Evolutionary conservation across 192 early-diverging fungal species (phyloP).

Genomic region (Mortierella claussenii): DNA sequence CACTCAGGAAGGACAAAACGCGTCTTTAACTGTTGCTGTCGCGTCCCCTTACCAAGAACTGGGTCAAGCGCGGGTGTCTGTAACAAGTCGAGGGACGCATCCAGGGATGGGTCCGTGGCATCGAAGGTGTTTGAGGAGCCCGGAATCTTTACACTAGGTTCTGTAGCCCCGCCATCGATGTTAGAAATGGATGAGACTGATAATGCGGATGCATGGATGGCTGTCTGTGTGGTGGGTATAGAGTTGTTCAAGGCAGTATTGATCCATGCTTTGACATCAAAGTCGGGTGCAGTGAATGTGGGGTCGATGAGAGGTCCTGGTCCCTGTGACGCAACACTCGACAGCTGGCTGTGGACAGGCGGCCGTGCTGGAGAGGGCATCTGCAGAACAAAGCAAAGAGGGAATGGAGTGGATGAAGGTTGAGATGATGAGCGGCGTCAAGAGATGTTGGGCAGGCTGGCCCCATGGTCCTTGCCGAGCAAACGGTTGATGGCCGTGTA

Average conservation of each 20-base stretch:
- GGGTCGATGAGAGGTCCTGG: constrained; percentile 23
- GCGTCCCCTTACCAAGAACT: constrained; percentile 25
- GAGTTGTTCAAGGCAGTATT: constrained; percentile 58
- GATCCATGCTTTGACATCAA: constrained; percentile 77
- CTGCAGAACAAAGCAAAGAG: background rate
- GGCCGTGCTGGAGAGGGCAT: constrained; percentile 43
- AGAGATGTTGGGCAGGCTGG: too few relatives aligned
- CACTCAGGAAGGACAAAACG: too few relatives aligned
- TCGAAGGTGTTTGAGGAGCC: constrained; percentile 7
- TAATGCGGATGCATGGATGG: background rate
- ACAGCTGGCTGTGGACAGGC: constrained; percentile 9
- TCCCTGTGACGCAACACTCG: constrained; percentile 2
- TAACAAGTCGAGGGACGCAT: constrained; percentile 38
- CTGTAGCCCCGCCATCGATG: background rate
- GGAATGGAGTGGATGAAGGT: background rate
- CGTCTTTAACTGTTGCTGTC: background rate
- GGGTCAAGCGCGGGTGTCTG: constrained; percentile 49
- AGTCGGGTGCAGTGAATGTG: constrained; percentile 54
- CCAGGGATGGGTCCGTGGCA: constrained; percentile 25
- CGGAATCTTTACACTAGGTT: constrained; percentile 5
- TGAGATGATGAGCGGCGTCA: too few relatives aligned
- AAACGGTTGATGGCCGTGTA: too few relatives aligned
- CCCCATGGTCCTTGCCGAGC: too few relatives aligned
- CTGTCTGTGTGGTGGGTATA: background rate
- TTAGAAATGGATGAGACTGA: background rate